Evolutionary conservation across 768 basidiomycete species (phyloP).

Genomic region (Mrakia hoshinonis): DNA sequence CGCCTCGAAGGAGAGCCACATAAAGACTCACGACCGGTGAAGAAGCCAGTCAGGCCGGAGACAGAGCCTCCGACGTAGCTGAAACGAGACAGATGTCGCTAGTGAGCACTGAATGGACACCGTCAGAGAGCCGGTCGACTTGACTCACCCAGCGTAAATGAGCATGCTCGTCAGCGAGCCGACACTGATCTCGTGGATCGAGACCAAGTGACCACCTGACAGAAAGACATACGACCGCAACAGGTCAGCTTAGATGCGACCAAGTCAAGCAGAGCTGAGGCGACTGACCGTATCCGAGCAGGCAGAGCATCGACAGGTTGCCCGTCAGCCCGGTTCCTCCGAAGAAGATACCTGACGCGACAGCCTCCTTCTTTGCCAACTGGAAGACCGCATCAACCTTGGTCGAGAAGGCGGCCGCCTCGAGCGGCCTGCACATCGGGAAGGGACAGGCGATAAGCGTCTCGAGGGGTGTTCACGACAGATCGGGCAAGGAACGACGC

Average conservation of each 20-base stretch:
- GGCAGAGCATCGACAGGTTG: constrained; percentile 76
- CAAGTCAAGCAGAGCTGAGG: neutral
- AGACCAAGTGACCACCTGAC: constrained; percentile 81
- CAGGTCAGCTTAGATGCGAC: too few species aligned
- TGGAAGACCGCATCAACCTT: constrained; percentile 54
- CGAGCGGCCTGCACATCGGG: constrained; percentile 49
- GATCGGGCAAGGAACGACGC: neutral
- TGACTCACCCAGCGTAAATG: constrained; percentile 43
- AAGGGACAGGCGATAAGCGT: neutral
- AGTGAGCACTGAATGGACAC: constrained; percentile 29
- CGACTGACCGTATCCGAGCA: constrained; percentile 76
- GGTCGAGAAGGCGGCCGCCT: constrained; percentile 65
- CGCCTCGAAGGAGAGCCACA: neutral
- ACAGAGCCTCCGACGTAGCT: constrained; percentile 29
- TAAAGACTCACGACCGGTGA: constrained; percentile 17
- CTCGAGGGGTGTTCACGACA: neutral
- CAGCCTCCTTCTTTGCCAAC: constrained; percentile 74
- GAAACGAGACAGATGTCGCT: neutral
- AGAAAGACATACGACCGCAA: too few species aligned
- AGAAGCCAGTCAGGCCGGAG: constrained; percentile 25
- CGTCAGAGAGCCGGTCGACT: constrained; percentile 41
- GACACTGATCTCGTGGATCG: constrained; percentile 75
- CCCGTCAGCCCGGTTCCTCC: constrained; percentile 74
- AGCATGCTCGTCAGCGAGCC: constrained; percentile 27
- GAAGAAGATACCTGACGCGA: constrained; percentile 86